Percentiles rank a stretch among this genome's conserved stretches.
phyloP scores from a whole-genome alignment of 805 yeast species.

The Yamadazyma paraphyllophila region DNA sequence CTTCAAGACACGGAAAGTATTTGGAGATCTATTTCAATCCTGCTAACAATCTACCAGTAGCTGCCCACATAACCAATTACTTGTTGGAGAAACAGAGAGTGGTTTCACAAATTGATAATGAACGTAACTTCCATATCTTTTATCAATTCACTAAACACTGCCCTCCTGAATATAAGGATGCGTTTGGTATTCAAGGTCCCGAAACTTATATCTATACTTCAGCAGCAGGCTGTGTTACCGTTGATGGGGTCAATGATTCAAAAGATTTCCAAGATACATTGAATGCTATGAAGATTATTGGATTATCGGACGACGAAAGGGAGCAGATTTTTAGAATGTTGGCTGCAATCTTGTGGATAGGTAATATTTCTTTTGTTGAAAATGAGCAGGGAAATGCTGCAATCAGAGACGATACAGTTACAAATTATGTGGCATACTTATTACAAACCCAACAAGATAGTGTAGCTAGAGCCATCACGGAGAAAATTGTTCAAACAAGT shows the following conservation, averaged over 20 bases:
- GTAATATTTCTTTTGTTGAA: slow-evolving; percentile 83
- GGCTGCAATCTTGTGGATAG: slow-evolving; percentile 89
- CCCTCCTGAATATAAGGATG: slow-evolving; percentile 75
- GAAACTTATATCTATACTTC: slow-evolving; percentile 90
- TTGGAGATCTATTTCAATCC: slow-evolving; percentile 84
- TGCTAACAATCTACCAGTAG: slow-evolving; percentile 75
- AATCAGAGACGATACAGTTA: slow-evolving; percentile 83
- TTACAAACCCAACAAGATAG: slow-evolving; percentile 72
- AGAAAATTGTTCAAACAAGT: slow-evolving; percentile 83
- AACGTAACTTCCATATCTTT: slow-evolving; percentile 95
- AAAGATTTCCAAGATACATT: slow-evolving; percentile 79
- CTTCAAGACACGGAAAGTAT: slow-evolving; percentile 91
- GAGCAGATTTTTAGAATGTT: slow-evolving; percentile 85
- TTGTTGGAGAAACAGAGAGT: slow-evolving; percentile 93
- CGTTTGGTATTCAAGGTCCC: slow-evolving; percentile 88
- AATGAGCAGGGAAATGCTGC: slow-evolving; percentile 84
- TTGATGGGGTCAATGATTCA: slow-evolving; percentile 81
- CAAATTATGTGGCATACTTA: slow-evolving; percentile 89
- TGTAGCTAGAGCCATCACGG: slow-evolving; percentile 66
- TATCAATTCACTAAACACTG: slow-evolving; percentile 95
- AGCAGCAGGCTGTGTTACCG: slow-evolving; percentile 79
- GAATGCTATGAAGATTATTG: slow-evolving; percentile 85
- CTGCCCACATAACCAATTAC: slow-evolving; percentile 95
- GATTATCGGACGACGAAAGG: slow-evolving; percentile 77
- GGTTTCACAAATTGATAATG: slow-evolving; percentile 89